These are phyloP conservation scores for Lodderomyces jiufengensis DNA, from an alignment of 1,139 yeast species.

Conservation along the genomic window DNA sequence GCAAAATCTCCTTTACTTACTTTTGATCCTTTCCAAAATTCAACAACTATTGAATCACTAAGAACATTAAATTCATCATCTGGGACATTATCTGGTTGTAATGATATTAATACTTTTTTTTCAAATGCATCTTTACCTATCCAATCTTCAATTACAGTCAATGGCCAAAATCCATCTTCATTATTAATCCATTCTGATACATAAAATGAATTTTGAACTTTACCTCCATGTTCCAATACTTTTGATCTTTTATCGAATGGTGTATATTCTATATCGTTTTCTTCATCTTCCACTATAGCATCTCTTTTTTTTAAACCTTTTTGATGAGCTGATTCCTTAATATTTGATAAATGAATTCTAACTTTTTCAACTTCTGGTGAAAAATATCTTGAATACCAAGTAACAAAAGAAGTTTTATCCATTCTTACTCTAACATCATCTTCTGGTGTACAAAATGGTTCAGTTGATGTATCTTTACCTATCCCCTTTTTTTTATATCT, in stretches of 20 bases:
- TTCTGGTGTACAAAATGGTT: slow-evolving; percentile 79
- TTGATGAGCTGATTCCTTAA: slow-evolving; percentile 51
- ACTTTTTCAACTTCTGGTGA: slow-evolving; percentile 52
- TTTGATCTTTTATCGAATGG: slow-evolving; percentile 26
- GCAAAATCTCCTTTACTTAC: slow-evolving; percentile 58
- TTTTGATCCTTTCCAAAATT: slow-evolving; percentile 52
- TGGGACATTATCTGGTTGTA: slow-evolving; percentile 65
- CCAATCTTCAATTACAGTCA: slow-evolving; percentile 62
- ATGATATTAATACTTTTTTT: slow-evolving; percentile 51
- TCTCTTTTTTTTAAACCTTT: slow-evolving; percentile 50
- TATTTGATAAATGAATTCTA: slow-evolving; percentile 61
- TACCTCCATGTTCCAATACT: slow-evolving; percentile 39
- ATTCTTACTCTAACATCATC: slow-evolving; percentile 54
- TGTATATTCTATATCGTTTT: neutral
- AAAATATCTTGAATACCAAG: slow-evolving; percentile 74
- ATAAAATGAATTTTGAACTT: slow-evolving; percentile 50
- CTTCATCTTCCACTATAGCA: slow-evolving; percentile 17
- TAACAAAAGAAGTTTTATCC: slow-evolving; percentile 66
- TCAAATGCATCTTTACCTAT: slow-evolving; percentile 48
- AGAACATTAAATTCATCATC: slow-evolving; percentile 64
- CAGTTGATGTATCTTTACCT: slow-evolving; percentile 53
- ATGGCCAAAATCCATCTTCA: slow-evolving; percentile 59
- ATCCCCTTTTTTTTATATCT: slow-evolving; percentile 62
- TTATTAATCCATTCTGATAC: slow-evolving; percentile 69
- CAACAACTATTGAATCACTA: slow-evolving; percentile 51